Evolutionary conservation across 352 stramenopile genomes (phyloP).

Genomic region (Phytophthora cactorum): DNA sequence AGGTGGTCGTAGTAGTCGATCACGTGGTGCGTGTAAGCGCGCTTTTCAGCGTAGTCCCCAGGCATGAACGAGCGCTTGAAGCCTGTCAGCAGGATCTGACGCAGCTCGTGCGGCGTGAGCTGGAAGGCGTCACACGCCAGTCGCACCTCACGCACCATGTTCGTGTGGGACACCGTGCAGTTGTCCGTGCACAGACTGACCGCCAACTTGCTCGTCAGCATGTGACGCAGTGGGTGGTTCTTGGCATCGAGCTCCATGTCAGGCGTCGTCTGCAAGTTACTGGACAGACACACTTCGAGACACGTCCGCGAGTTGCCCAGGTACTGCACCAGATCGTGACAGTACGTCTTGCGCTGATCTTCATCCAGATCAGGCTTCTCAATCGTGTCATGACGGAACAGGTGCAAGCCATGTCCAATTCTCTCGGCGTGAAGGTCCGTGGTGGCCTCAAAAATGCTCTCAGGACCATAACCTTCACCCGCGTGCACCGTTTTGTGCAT

Average conservation of each 20-base stretch:
- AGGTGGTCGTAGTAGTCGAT: conserved; percentile 90
- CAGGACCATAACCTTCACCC: conserved; percentile 85
- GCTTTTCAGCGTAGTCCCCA: conserved; percentile 76
- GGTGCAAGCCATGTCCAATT: conserved; percentile 85
- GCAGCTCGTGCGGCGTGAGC: conserved; percentile 72
- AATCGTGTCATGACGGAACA: conserved; percentile 86
- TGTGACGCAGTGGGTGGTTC: conserved; percentile 77
- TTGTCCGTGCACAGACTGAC: conserved; percentile 90
- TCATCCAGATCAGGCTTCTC: conserved; percentile 54
- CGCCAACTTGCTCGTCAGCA: conserved; percentile 85
- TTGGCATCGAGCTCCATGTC: conserved; percentile 74
- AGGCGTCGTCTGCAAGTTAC: conserved; percentile 87
- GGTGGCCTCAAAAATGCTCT: conserved; percentile 89
- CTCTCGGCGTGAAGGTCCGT: conserved; percentile 87
- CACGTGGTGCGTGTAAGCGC: conserved; percentile 83
- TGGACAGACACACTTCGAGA: conserved; percentile 88
- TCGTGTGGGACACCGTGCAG: conserved; percentile 85
- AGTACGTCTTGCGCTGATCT: conserved; percentile 61
- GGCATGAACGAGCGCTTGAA: conserved; percentile 91
- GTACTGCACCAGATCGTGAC: conserved; percentile 85
- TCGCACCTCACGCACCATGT: conserved; percentile 84
- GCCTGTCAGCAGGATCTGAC: conserved; percentile 80
- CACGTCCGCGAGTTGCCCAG: conserved; percentile 82
- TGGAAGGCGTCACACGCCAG: conserved; percentile 84
- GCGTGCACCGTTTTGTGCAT: conserved; percentile 91